Percentiles rank a stretch among this genome's conserved stretches.
Conservation (phyloP, 2,329 filamentous ascomycete genomes). For the Grosmannia serpens region DNA sequence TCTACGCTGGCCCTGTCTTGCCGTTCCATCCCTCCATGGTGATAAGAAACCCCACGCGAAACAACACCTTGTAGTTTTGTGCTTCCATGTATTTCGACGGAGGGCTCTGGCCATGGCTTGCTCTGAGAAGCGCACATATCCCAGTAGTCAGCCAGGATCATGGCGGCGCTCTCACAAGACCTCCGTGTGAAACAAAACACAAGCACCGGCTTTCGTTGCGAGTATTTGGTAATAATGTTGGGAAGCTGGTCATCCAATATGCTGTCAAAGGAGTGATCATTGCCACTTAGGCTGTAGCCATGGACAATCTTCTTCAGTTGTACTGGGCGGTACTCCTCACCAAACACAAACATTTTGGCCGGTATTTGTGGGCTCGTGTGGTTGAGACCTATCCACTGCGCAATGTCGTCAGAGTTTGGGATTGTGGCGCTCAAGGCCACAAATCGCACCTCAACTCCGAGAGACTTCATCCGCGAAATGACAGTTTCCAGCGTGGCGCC, state of each 20-base stretch:
- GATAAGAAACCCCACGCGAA: slow-evolving; percentile 58
- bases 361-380: slow-evolving; percentile 47
- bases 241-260: slow-evolving; percentile 54
- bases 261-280: slow-evolving; percentile 70
- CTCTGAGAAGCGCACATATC: slow-evolving; percentile 33
- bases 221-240: slow-evolving; percentile 54
- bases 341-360: slow-evolving; percentile 58
- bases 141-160: slow-evolving; percentile 57
- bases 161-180: slow-evolving; percentile 57
- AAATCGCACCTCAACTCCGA: slow-evolving; percentile 64
- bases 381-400: slow-evolving; percentile 64
- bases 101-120: slow-evolving; percentile 53
- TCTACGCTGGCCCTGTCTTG: slow-evolving; percentile 57
- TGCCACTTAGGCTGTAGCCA: slow-evolving; percentile 51
- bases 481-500: slow-evolving; percentile 75
- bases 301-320: slow-evolving; percentile 66
- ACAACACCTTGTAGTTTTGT: slow-evolving; percentile 44
- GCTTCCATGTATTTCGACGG: slow-evolving; percentile 38
- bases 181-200: slow-evolving; percentile 73
- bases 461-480: slow-evolving; percentile 77
- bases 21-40: slow-evolving; percentile 63
- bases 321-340: slow-evolving; percentile 71
- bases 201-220: slow-evolving; percentile 63
- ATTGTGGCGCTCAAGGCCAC: slow-evolving; percentile 74
- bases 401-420: slow-evolving; percentile 71